phyloP scores from a whole-genome alignment of 208 protist species.

The Trypanosoma lewisi region DNA sequence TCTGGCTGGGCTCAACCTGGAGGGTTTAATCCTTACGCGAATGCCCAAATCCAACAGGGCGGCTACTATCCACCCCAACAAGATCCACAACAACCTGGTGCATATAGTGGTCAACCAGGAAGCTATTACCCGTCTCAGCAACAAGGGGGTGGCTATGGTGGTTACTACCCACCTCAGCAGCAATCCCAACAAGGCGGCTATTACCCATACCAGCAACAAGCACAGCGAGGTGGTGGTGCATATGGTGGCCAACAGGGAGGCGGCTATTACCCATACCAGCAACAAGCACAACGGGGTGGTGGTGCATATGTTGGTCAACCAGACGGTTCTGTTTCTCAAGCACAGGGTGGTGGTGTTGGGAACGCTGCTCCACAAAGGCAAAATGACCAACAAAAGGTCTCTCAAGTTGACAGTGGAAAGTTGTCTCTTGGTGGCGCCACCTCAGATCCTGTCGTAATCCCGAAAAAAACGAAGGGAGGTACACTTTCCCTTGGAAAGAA shows the following conservation, averaged over 20 bases:
- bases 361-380: not conserved
- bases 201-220: slow-evolving; percentile 23
- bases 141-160: slow-evolving; percentile 16
- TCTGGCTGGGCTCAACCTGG: slow-evolving; percentile 66
- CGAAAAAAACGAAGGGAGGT: slow-evolving; percentile 65
- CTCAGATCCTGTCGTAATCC: slow-evolving; percentile 29
- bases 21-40: slow-evolving; percentile 43
- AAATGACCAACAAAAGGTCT: slow-evolving; percentile 14
- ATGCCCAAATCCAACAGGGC: slow-evolving; percentile 16
- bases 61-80: slow-evolving; percentile 24
- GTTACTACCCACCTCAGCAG: slow-evolving; percentile 27
- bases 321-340: not conserved
- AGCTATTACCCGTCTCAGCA: slow-evolving; percentile 19
- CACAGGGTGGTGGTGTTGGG: not conserved
- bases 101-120: slow-evolving; percentile 19
- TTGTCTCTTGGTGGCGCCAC: slow-evolving; percentile 52
- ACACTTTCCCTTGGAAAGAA: slow-evolving; percentile 74
- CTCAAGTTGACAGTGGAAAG: slow-evolving; percentile 45
- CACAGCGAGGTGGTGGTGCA: slow-evolving; percentile 9
- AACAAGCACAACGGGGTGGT: slow-evolving; percentile 11
- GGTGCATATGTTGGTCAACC: slow-evolving; percentile 30
- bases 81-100: slow-evolving; percentile 28
- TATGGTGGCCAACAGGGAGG: slow-evolving; percentile 16
- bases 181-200: slow-evolving; percentile 26
- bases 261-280: slow-evolving; percentile 29